Base-by-base conservation (phyloP, 148 eudicot genomes). In the Cornus suecica region DNA sequence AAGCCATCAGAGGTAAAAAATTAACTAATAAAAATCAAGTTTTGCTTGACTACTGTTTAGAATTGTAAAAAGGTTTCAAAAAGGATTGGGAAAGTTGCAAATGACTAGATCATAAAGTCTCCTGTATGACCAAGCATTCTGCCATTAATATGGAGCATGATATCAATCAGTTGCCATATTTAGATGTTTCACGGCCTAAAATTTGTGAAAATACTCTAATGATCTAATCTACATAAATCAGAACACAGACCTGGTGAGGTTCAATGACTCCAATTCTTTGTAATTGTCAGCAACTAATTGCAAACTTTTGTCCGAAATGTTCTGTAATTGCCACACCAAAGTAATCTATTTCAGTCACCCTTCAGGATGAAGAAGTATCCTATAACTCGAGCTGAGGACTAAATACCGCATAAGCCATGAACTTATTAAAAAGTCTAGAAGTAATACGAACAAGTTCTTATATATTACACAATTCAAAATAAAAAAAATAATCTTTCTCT, bases 291-390 rank as follows among this genome's bases (percentile, higher is more conserved):
- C 87, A 83, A 94, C 75, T 58, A 88, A 82, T 79, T 86, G 83
- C 88, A 92, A 81, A 73, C 94, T 84, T 82, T 85, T 81, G 86
- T 94, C 97, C 58, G 96, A 65, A 79, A 94, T 83, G 83, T 82
- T 86, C 99, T 94, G 92, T 68, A 30, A 74, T 76, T 26, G 60
- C 75, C 51, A 61, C 51, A 81, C 64, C 66, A 60, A 30, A 41
- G 26, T 62, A 25, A 45, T 64, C 2, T 25, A 24, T 68, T 67
- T 66, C 65, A 37, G 32, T 18, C 18, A 18, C 24, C 34, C 52
- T 22, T 64, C 32, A 63, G 69, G 52, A 18, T 45, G 20, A 31
- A 73, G 41, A 20, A 31, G 24, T 16, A 69, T 24, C 20, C 34
- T 45, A 48, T 18, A 63, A 65, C 60, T 27, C 76, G 14, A 10